A percentile compares a stretch with the other conserved stretches of the same genome.
phyloP scores from a whole-genome alignment of 2,329 filamentous ascomycete species.

The Fusarium musae region DNA sequence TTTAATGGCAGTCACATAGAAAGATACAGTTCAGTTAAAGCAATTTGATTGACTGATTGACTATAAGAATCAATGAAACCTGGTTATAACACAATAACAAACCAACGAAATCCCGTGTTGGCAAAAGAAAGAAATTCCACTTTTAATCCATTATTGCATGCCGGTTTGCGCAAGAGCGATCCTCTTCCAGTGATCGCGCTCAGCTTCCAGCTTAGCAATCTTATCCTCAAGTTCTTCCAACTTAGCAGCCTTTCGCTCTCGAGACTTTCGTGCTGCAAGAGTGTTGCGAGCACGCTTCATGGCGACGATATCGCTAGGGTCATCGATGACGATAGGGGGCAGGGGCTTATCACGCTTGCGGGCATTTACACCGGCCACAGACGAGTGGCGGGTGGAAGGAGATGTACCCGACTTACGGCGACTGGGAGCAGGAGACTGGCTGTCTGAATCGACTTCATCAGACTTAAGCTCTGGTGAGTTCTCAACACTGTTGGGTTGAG shows the following conservation, averaged over 20 bases:
- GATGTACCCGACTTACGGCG: conserved; percentile 60
- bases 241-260: conserved; percentile 83
- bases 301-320: conserved; percentile 78
- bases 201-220: conserved; percentile 75
- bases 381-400: conserved; percentile 71
- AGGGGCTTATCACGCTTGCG: conserved; percentile 85
- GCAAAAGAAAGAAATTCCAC: conserved; percentile 47
- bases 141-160: conserved; percentile 46
- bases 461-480: conserved; percentile 57
- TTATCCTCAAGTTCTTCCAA: conserved; percentile 79
- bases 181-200: conserved; percentile 74
- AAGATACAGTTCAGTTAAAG: background rate
- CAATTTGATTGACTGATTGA: conserved; percentile 19
- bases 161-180: conserved; percentile 59
- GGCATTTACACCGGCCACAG: conserved; percentile 74
- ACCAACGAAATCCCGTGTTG: conserved; percentile 35
- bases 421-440: conserved; percentile 52
- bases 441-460: conserved; percentile 62
- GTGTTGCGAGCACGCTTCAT: conserved; percentile 96
- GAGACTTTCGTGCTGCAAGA: conserved; percentile 91
- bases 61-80: conserved; percentile 22
- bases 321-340: conserved; percentile 79
- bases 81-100: conserved; percentile 30
- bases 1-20: background rate
- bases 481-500: conserved; percentile 46